Evolutionary conservation across 2,329 filamentous ascomycete species (phyloP).

Genomic region (Alternaria brassicae): DNA sequence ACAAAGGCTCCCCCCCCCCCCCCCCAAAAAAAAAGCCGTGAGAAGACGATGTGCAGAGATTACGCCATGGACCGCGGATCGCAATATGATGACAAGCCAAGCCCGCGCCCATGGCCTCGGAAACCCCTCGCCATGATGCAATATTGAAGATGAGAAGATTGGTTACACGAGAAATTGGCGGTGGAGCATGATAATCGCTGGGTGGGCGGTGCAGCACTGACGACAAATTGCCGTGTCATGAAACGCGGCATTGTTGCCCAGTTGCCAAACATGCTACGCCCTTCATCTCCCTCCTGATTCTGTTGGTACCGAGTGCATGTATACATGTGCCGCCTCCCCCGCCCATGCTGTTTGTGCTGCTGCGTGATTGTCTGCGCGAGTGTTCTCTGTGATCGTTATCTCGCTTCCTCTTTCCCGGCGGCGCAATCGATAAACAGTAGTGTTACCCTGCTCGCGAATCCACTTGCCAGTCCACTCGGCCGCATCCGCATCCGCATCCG

Average conservation of each 20-base stretch:
- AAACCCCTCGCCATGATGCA: not conserved
- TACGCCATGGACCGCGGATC: not conserved
- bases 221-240: constrained; percentile 34
- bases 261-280: constrained; percentile 17
- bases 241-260: constrained; percentile 27
- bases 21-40: not conserved
- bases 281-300: constrained; percentile 28
- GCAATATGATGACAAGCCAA: constrained; percentile 1
- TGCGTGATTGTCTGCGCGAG: not conserved
- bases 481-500: constrained; percentile 26
- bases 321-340: not conserved
- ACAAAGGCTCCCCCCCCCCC: not conserved
- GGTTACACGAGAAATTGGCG: constrained; percentile 12
- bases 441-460: constrained; percentile 23
- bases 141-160: constrained; percentile 3
- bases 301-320: not conserved
- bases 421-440: constrained; percentile 31
- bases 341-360: not conserved
- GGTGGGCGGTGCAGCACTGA: constrained; percentile 22
- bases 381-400: not conserved
- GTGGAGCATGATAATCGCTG: constrained; percentile 11
- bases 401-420: constrained; percentile 9
- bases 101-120: not conserved
- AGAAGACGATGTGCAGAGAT: not conserved
- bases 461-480: constrained; percentile 9